Base-by-base conservation (phyloP, 768 basidiomycete species). In the Tephrocybe sp. region DNA sequence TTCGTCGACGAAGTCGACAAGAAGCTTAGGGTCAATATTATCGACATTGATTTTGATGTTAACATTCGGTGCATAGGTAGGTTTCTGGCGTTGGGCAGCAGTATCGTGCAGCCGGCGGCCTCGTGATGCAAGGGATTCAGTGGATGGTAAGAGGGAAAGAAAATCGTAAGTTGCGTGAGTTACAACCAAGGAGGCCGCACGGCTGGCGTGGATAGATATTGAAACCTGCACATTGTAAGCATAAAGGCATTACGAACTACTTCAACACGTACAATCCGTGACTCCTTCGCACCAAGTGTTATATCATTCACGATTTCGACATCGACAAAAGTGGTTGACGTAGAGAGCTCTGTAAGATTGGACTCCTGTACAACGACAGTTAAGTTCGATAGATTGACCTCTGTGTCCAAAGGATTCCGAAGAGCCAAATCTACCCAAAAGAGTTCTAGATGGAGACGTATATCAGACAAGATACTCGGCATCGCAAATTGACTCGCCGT, bases 101-200 rank as follows among this genome's bases (percentile, higher is more conserved):
- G 92, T 93, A 47, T 83, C 80, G 46, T 94, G 83, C 10, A 97
- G 72, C 45, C 93, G 74, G 39, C 75, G 80, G 12, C 94, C 93
- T n/a, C 82, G 84, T 31, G 74, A 75, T 8, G 80, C 73, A 2
- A 94, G 74, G 1, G 82, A 69, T 64, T 95, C 93, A 0, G 64
- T 73, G 20, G 76, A 73, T 2, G 87, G 83, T 16, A 95, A 75
- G 30, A 91, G 75, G 4, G 82, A 81, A 31, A 94, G 77, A 63
- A 94, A 95, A 26, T 83, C 66, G 55, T 87, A 92, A 38, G 72
- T 73, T 34, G 77, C 76, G 36, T 84, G 68, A 12, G 79, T 78
- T 38, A 95, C 67, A 19, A 67, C 68, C 38, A 95, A 62, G 1
- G 76, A 75, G 2, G 76, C 72, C 1, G 85, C 70, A 41, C 68